Conservation (phyloP, 139 green algal genomes). For the Yamagishiella unicocca region DNA sequence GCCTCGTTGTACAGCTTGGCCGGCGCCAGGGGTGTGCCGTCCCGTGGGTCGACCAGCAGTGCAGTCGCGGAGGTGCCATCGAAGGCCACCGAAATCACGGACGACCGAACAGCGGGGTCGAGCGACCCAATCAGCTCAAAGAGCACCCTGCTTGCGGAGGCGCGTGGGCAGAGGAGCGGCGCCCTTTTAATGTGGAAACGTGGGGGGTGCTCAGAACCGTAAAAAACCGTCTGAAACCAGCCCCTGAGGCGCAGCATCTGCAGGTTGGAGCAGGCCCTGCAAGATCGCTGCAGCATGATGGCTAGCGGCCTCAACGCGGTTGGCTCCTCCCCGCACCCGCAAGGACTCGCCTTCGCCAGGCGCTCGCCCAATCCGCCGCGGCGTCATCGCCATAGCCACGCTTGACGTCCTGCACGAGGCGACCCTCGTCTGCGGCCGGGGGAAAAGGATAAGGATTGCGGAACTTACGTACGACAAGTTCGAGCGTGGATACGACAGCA, state of each 20-base stretch:
- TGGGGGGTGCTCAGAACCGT: no score
- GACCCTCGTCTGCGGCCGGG: constrained; percentile 55
- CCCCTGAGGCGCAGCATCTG: no score
- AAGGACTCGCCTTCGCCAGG: constrained; percentile 61
- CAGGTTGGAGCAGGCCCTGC: no score
- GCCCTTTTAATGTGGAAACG: no score
- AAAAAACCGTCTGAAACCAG: no score
- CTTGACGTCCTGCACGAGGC: constrained; percentile 56
- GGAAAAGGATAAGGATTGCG: not conserved
- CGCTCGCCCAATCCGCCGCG: constrained; percentile 50
- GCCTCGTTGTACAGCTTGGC: constrained; percentile 88
- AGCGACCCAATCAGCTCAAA: constrained; percentile 65
- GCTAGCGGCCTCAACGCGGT: no score
- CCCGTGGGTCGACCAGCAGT: constrained; percentile 81
- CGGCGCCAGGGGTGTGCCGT: constrained; percentile 60
- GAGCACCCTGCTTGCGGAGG: constrained; percentile 58
- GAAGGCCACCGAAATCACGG: constrained; percentile 71
- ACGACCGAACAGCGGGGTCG: constrained; percentile 15
- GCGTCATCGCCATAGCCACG: constrained; percentile 46
- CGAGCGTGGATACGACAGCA: no score
- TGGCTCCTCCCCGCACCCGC: no score
- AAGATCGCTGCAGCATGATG: no score
- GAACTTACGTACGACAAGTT: no score
- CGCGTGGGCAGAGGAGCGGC: no score
- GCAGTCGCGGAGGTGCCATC: constrained; percentile 93